phyloP scores from a whole-genome alignment of 1,284 basidiomycete genomes.

The Golubevia sp. region DNA sequence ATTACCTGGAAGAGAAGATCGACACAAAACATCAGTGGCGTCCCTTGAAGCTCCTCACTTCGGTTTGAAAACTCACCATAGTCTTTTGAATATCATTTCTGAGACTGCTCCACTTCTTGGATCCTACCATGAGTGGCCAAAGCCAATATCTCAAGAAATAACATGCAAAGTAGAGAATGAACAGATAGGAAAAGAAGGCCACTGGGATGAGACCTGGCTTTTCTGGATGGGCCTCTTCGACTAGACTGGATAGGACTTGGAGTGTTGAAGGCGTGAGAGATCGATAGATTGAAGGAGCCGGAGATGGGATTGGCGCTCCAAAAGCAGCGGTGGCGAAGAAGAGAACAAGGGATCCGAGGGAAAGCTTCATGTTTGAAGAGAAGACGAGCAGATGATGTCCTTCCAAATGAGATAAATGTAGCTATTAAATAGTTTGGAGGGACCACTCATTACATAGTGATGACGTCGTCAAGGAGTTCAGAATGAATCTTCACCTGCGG shows the following conservation, averaged over 20 bases:
- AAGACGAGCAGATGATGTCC: too few relatives aligned
- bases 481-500: too few relatives aligned
- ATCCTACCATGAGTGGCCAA: background rate
- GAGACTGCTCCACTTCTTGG: background rate
- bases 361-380: too few relatives aligned
- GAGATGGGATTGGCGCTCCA: background rate
- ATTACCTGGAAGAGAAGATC: slow-evolving; percentile 7
- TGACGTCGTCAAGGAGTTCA: too few relatives aligned
- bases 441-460: too few relatives aligned
- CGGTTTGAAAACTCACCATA: background rate
- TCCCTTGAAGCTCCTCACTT: too few relatives aligned
- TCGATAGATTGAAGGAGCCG: background rate
- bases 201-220: background rate
- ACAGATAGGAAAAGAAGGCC: background rate
- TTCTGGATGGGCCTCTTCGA: background rate
- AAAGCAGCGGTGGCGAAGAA: background rate
- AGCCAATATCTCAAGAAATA: background rate
- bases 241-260: background rate
- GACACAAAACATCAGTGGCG: background rate
- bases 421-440: too few relatives aligned
- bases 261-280: background rate
- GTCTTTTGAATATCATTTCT: background rate
- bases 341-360: background rate
- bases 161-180: background rate
- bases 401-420: too few relatives aligned